Conservation (phyloP, 257 asterid species). For the Nicotiana knightiana region DNA sequence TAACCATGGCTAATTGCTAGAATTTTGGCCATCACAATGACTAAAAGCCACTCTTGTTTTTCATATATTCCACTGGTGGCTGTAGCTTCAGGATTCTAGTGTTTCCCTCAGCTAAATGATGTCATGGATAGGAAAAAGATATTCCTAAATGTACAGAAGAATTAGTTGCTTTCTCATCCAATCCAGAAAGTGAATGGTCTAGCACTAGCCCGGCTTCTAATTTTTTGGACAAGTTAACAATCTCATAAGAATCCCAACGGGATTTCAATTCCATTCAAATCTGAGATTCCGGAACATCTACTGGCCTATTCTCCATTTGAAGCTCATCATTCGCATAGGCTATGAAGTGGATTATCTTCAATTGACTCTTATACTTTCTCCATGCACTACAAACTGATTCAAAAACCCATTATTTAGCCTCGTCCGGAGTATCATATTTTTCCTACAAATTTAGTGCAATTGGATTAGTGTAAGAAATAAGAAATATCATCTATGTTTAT, state of each 20-base stretch:
- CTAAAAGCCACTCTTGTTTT: not conserved
- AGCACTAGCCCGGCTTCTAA: slow-evolving; percentile 49
- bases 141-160: not conserved
- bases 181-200: slow-evolving; percentile 31
- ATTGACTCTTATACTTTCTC: too few species aligned
- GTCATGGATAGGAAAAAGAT: not conserved
- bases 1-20: not conserved
- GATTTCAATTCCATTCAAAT: slow-evolving; percentile 20
- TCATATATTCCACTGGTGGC: not conserved
- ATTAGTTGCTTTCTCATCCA: slow-evolving; percentile 13
- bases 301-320: too few species aligned
- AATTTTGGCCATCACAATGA: too few species aligned
- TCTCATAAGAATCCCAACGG: slow-evolving; percentile 87
- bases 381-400: too few species aligned
- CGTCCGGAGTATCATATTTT: too few species aligned
- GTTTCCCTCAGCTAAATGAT: not conserved
- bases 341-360: too few species aligned
- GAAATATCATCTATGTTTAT: too few species aligned
- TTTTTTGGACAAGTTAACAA: slow-evolving; percentile 58
- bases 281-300: too few species aligned
- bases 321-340: too few species aligned
- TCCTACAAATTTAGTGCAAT: too few species aligned
- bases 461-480: too few species aligned
- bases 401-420: too few species aligned
- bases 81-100: not conserved